Base-by-base conservation (phyloP, 768 basidiomycete species). In the Agaricus sinodeliciosus region DNA sequence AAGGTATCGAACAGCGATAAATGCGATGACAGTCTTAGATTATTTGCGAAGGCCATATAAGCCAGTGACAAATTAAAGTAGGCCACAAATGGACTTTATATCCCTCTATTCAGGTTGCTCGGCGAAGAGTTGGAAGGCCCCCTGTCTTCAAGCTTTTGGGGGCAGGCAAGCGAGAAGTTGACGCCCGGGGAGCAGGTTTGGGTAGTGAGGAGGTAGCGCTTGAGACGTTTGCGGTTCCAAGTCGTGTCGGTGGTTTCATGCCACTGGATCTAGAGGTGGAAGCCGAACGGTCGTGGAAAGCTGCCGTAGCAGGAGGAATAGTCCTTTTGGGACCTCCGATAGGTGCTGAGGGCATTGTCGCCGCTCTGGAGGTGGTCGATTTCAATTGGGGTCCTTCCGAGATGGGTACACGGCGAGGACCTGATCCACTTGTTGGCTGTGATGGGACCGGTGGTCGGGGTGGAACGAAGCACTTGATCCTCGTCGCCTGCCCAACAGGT, bases 391-490 rank as follows among this genome's bases (percentile, higher is more conserved):
- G 57, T 12, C 62, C 65, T 41, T 67, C 67, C 49, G 63, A 62
- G 27, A 64, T 54, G 41, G 65, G 55, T 2, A 69, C 65, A 22
- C 69, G 65, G 45, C 67, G 65, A 42, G 69, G 63, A 9, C 67
- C 67, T 42, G 44, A 51, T 31, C 35, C 55, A 25, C 16, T 16
- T 19, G 16, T 25, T 28, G 40, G 55, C 18, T 43, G 27, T 16
- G 35, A 12, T 8, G 54, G 5, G 22, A 49, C 15, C 16, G 49
- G 22, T 9, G 48, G 15, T 25, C 48, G 54, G 16, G 36, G 47
- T 6, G 48, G 44, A 43, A 43, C 27, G 16, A 49, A 31, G 19
- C 48, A 39, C n/a, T 34, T 55, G 6, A 16, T 27, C 31, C 19
- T 40, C 15, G 45, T 16, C 27, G n/a, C 3, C 28, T 34, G 37